Evolutionary conservation across 148 eudicot genomes (phyloP), one percentile per base, ranked within the genome.

Genomic region (Fallopia convolvulus): DNA sequence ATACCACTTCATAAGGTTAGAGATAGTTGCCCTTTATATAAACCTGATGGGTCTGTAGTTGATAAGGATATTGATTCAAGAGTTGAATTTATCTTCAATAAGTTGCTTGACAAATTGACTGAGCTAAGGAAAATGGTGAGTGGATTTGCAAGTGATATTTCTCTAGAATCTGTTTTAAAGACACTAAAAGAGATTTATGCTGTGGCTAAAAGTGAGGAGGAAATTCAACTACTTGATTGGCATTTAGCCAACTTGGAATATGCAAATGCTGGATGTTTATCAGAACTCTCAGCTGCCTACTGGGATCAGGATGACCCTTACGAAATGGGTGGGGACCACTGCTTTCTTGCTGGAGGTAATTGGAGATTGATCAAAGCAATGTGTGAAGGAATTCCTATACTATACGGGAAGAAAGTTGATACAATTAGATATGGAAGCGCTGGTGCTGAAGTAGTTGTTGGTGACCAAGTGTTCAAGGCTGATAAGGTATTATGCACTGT

Each of bases 271-370:
- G 97, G 98, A 74, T 90, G 92, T 83, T 86, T 94, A 40, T 90
- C 92, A 2, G 82, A 90, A 77, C 95, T 94, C 75, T 94, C 98
- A 30, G 98, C 93, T 76, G 85, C 95, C 12, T 89, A 94, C 80
- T 94, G 97, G 98, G 97, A 92, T 86, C 98, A 94, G 77, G 98
- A 92, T 77, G 98, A 94, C 84, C 97, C 98, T 40, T 94, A 92
- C 80, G 98, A 94, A 83, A 94, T 94, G 98, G 93, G 93, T 47
- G 98, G 98, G 23, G 98, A 94, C 81, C 98, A 94, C 80, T 94
- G 97, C 85, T 90, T 94, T 84, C 97, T 92, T 81, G 92, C 98
- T 15, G 97, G 98, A 39, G 97, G 98, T 71, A 94, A 94, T 82
- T 81, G 93, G 91, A 86, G 93, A 82, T 47, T 94, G 61, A 87